Conservation (phyloP, 139 green algal genomes). For the Cymbomonas tetramitiformis region DNA sequence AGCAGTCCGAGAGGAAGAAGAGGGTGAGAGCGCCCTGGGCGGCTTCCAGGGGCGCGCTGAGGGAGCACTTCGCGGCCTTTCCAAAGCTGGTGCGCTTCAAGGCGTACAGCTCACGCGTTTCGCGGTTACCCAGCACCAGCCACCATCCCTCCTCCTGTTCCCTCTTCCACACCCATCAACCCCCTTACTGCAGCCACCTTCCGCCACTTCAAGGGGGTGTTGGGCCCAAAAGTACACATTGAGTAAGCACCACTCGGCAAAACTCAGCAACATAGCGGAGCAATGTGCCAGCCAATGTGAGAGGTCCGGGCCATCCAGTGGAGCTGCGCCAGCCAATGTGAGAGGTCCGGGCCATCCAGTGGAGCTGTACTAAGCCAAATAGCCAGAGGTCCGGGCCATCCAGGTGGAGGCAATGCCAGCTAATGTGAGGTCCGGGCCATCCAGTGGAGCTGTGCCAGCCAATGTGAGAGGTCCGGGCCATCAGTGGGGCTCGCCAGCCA, state of each 20-base stretch:
- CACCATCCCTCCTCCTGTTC: slow-evolving; percentile 94
- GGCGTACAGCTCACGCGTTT: slow-evolving; percentile 53
- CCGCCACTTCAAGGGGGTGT: slow-evolving; percentile 7
- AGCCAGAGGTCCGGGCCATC: too few species aligned
- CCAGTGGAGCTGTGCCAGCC: too few species aligned
- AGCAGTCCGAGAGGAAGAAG: slow-evolving; percentile 4
- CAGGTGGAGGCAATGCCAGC: too few species aligned
- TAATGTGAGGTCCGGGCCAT: too few species aligned
- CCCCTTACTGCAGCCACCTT: background rate
- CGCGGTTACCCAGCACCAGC: slow-evolving; percentile 50
- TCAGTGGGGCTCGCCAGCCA: background rate
- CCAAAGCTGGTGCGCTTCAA: slow-evolving; percentile 62
- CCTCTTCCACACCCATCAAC: slow-evolving; percentile 27
- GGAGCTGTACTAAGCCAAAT: too few species aligned
- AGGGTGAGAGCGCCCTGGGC: background rate
- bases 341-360: too few species aligned
- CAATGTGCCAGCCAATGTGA: background rate
- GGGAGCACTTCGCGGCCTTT: slow-evolving; percentile 3
- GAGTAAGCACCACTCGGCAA: background rate
- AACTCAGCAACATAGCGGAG: background rate
- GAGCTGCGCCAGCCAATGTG: background rate
- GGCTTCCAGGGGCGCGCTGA: background rate
- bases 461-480: background rate
- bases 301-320: background rate
- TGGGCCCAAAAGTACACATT: background rate